These are phyloP conservation scores for Calamus simplicifolius DNA, from an alignment of 176 grass and related monocot species.

Conservation along the genomic window DNA sequence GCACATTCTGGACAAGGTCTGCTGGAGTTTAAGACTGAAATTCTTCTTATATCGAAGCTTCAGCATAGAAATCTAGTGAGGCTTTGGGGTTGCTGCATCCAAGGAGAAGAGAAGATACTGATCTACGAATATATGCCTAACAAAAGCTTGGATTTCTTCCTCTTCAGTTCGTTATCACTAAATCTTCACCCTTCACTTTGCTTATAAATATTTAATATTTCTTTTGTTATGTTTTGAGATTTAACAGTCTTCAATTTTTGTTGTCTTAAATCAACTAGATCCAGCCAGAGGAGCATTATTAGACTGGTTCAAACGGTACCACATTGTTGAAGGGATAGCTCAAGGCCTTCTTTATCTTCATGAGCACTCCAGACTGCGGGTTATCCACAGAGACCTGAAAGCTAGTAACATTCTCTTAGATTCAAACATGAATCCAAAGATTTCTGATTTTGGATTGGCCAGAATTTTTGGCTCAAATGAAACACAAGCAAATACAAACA, in stretches of 20 bases:
- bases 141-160: slow-evolving; percentile 25
- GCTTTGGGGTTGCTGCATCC: slow-evolving; percentile 8
- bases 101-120: slow-evolving; percentile 18
- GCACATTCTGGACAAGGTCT: slow-evolving; percentile 16
- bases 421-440: slow-evolving; percentile 20
- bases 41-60: slow-evolving; percentile 23
- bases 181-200: background rate
- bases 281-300: background rate
- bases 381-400: slow-evolving; percentile 26
- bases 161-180: slow-evolving; percentile 4
- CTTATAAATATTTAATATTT: background rate
- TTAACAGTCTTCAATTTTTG: too few species aligned
- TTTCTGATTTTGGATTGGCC: slow-evolving; percentile 35
- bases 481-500: slow-evolving; percentile 19
- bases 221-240: background rate
- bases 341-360: slow-evolving; percentile 35
- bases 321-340: slow-evolving; percentile 18
- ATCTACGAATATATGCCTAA: slow-evolving; percentile 23
- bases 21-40: slow-evolving; percentile 18
- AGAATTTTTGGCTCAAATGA: slow-evolving; percentile 25
- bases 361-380: slow-evolving; percentile 17
- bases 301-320: slow-evolving; percentile 2
- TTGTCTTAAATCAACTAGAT: slow-evolving; percentile 1
- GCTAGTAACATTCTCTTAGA: slow-evolving; percentile 34
- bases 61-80: slow-evolving; percentile 20